Conservation (phyloP, 2,329 filamentous ascomycete species). For the Geoglossum cookeanum region DNA sequence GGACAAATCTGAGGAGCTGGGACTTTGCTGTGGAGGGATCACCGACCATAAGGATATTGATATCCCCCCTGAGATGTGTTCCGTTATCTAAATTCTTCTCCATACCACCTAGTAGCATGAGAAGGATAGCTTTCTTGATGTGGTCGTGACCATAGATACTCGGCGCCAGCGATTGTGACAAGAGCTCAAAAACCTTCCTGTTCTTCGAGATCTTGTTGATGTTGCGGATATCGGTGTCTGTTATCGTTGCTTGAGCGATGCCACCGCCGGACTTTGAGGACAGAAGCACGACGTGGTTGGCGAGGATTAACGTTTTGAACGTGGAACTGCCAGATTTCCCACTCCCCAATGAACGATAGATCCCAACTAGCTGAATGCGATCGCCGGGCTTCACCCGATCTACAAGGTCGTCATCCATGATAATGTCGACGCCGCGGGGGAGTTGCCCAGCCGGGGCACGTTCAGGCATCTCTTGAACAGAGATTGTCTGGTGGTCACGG, state of each 20-base stretch:
- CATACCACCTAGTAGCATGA: conserved; percentile 88
- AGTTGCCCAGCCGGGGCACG: conserved; percentile 87
- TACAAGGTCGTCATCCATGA: conserved; percentile 90
- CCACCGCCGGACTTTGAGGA: conserved; percentile 93
- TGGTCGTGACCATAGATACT: conserved; percentile 95
- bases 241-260: conserved; percentile 78
- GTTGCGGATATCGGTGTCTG: conserved; percentile 91
- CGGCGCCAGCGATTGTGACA: conserved; percentile 85
- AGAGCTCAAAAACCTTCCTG: conserved; percentile 75
- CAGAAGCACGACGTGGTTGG: conserved; percentile 85
- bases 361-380: conserved; percentile 89
- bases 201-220: conserved; percentile 97
- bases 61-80: conserved; percentile 92
- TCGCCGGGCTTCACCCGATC: conserved; percentile 91
- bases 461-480: conserved; percentile 98
- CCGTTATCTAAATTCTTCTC: conserved; percentile 98
- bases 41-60: conserved; percentile 98
- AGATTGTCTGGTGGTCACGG: conserved; percentile 91
- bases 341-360: conserved; percentile 86
- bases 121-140: conserved; percentile 91
- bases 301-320: conserved; percentile 84
- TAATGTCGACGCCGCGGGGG: conserved; percentile 86
- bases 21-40: conserved; percentile 97
- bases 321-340: conserved; percentile 76
- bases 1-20: conserved; percentile 87